phyloP scores from a whole-genome alignment of 345 rosid species.

The Mallotus nudiflorus region DNA sequence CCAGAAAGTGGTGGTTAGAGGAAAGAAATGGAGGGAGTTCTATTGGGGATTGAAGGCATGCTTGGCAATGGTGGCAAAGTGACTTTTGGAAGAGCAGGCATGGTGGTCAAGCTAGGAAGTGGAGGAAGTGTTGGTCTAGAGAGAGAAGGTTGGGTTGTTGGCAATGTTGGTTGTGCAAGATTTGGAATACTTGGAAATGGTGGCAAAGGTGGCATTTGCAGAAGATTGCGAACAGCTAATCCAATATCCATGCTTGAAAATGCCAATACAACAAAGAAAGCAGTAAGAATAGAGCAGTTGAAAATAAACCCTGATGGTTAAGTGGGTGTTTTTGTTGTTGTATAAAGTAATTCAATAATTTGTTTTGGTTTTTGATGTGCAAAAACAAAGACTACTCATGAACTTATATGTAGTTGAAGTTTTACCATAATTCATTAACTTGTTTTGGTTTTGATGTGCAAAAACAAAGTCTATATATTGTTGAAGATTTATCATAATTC shows the following conservation, averaged over 20 bases:
- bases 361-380: too few species aligned
- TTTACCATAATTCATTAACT: too few species aligned
- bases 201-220: neutral
- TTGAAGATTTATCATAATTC: too few species aligned
- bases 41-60: neutral
- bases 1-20: neutral
- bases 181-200: neutral
- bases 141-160: neutral
- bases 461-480: too few species aligned
- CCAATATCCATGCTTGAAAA: neutral
- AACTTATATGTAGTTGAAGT: too few species aligned
- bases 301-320: neutral
- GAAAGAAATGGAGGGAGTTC: neutral
- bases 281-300: neutral
- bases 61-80: neutral
- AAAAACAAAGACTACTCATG: too few species aligned
- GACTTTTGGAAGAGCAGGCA: neutral
- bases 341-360: too few species aligned
- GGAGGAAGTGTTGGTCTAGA: neutral
- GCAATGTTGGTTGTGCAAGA: neutral
- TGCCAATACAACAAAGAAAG: neutral
- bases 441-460: too few species aligned
- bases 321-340: too few species aligned
- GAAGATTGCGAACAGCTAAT: neutral
- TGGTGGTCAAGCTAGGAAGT: neutral